A percentile compares a stretch with the other conserved stretches of the same genome.
Conservation (phyloP, 2,329 filamentous ascomycete species). For the Epichloe scottii region DNA sequence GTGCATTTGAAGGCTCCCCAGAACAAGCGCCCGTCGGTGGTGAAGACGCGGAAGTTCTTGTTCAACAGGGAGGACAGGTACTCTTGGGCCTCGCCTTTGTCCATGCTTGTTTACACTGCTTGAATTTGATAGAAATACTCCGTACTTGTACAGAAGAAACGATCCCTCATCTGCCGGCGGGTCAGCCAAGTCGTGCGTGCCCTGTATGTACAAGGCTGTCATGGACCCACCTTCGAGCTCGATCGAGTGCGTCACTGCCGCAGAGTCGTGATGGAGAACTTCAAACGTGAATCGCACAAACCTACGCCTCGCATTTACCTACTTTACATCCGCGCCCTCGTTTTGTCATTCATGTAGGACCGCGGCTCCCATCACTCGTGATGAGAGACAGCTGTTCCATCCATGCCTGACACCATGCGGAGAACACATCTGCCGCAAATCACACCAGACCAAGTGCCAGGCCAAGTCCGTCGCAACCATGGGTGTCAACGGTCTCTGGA, state of each 20-base stretch:
- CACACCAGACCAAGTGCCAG: background rate
- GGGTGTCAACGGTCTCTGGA: constrained; percentile 98
- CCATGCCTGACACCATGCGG: background rate
- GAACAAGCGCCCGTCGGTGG: constrained; percentile 77
- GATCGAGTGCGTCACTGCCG: constrained; percentile 1
- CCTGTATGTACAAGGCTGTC: too few species aligned
- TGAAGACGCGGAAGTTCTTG: constrained; percentile 66
- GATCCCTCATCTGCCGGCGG: too few species aligned
- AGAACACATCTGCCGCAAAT: background rate
- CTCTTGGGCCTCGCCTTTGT: constrained; percentile 37
- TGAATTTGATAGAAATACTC: too few species aligned
- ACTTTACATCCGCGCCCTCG: background rate
- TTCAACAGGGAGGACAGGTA: constrained; percentile 59
- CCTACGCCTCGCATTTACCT: too few species aligned
- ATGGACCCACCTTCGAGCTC: background rate
- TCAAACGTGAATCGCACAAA: background rate
- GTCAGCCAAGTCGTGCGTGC: too few species aligned
- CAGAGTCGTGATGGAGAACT: background rate
- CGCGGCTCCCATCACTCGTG: background rate
- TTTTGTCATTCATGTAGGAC: background rate
- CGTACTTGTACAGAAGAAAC: too few species aligned
- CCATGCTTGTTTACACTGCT: too few species aligned
- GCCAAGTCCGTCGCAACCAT: constrained; percentile 35
- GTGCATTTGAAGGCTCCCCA: constrained; percentile 89
- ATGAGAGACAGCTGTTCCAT: background rate